Conservation (phyloP, 257 asterid genomes). For the Ocimum tenuiflorum region DNA sequence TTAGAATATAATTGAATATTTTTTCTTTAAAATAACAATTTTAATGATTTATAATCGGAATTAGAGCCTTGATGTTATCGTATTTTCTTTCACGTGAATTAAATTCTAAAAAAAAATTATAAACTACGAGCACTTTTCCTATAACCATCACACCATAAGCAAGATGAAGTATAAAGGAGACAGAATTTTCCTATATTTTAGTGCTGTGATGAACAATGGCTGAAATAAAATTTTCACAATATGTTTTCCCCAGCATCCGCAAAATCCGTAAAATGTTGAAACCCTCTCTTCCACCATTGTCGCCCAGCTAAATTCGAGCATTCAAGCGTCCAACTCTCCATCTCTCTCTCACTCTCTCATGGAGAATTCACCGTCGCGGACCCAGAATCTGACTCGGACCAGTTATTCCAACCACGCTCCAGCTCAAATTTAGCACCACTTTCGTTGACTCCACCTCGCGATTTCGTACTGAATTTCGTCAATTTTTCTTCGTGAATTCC, state of each 20-base stretch:
- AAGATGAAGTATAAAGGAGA: too few species aligned
- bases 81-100: too few species aligned
- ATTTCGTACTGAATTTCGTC: background rate
- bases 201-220: too few species aligned
- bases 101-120: too few species aligned
- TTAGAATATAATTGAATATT: too few species aligned
- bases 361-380: constrained; percentile 21
- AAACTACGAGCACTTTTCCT: too few species aligned
- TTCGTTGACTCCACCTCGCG: constrained; percentile 26
- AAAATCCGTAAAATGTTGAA: background rate
- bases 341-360: constrained; percentile 18
- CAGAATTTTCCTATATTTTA: too few species aligned
- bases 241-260: background rate
- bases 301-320: background rate
- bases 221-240: too few species aligned
- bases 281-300: background rate
- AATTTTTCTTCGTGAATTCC: background rate
- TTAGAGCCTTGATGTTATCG: too few species aligned
- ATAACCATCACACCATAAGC: too few species aligned
- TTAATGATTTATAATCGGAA: too few species aligned
- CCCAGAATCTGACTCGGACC: constrained; percentile 17
- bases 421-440: constrained; percentile 19
- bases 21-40: too few species aligned
- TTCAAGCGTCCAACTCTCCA: background rate
- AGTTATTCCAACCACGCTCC: constrained; percentile 15